Evolutionary conservation across 1,284 basidiomycete species (phyloP).

Genomic region (Taiwanofungus camphoratus): DNA sequence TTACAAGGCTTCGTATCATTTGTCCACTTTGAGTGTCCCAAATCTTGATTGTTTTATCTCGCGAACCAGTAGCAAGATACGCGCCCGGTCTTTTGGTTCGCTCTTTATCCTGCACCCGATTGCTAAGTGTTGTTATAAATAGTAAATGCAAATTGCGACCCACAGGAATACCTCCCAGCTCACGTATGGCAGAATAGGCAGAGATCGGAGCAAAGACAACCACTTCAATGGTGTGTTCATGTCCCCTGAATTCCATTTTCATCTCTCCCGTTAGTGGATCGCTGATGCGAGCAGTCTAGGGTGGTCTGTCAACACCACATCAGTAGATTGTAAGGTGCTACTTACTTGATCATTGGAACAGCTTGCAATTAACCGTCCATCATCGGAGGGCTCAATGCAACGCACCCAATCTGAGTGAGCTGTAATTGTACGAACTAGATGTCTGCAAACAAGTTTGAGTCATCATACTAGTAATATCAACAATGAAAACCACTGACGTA

Average conservation of each 20-base stretch:
- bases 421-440: constrained; percentile 53
- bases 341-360: constrained; percentile 69
- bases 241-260: constrained; percentile 66
- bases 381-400: constrained; percentile 50
- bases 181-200: constrained; percentile 48
- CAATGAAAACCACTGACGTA: constrained; percentile 37
- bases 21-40: constrained; percentile 68
- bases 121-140: not conserved
- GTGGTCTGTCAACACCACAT: not conserved
- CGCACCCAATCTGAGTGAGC: constrained; percentile 73
- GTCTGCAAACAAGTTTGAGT: constrained; percentile 26
- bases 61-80: constrained; percentile 61
- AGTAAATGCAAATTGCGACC: not conserved
- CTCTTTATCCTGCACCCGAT: constrained; percentile 14
- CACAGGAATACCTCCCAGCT: constrained; percentile 26
- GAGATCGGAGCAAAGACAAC: constrained; percentile 56
- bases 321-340: constrained; percentile 5
- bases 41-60: constrained; percentile 70
- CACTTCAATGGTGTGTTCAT: constrained; percentile 72
- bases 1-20: constrained; percentile 59
- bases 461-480: not conserved
- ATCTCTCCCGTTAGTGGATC: constrained; percentile 57
- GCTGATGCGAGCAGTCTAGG: constrained; percentile 61
- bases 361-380: constrained; percentile 56
- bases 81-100: constrained; percentile 31